Evolutionary conservation across 73 alveolate species (phyloP).

Genomic region (Tetrahymena malaccensis): DNA sequence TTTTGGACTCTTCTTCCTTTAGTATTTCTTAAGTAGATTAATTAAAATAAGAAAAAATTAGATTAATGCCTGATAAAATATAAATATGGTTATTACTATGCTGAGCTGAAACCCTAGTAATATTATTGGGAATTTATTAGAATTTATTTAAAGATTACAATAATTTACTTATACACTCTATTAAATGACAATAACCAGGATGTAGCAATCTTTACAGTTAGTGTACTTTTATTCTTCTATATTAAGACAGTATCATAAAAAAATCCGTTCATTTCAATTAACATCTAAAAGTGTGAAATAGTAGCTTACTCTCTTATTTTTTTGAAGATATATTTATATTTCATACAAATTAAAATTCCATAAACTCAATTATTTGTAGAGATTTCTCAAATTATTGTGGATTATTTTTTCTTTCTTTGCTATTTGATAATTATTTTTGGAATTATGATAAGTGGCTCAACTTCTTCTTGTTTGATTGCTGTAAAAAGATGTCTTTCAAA

Average conservation of each 20-base stretch:
- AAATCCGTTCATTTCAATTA: not conserved
- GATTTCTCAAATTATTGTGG: not conserved
- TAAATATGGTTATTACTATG: not conserved
- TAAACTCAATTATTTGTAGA: not conserved
- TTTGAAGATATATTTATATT: too few species aligned
- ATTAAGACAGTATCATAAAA: not conserved
- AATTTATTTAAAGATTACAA: not conserved
- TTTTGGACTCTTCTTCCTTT: too few species aligned
- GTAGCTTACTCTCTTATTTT: not conserved
- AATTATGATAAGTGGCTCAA: not conserved
- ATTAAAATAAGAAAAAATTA: too few species aligned
- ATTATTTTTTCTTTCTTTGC: too few species aligned
- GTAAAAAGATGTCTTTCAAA: too few species aligned
- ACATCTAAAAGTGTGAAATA: not conserved
- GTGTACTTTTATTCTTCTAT: not conserved
- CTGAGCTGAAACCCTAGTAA: not conserved
- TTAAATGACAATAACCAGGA: not conserved
- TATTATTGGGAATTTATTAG: not conserved
- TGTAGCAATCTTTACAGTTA: not conserved
- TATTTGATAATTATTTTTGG: not conserved
- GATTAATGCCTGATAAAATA: too few species aligned
- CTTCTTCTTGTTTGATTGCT: not conserved
- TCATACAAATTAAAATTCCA: not conserved
- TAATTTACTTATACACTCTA: not conserved
- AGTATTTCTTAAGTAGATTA: too few species aligned